Conservation (phyloP, 345 rosid species). For the Fremontodendron californicum region DNA sequence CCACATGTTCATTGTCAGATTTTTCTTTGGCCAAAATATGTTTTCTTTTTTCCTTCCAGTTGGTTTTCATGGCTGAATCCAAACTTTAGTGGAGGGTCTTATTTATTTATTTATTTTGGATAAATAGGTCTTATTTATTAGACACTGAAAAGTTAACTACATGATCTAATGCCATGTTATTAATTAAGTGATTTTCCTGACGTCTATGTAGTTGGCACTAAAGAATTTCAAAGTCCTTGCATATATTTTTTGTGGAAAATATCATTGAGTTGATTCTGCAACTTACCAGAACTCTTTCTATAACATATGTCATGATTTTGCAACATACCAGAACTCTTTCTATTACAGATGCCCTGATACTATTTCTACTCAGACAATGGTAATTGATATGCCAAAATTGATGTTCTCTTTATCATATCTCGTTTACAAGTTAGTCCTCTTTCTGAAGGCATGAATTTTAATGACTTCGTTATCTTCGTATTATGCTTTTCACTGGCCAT, state of each 20-base stretch:
- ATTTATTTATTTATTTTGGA: not conserved
- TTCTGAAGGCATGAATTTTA: slow-evolving; percentile 74
- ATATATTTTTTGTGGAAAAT: not conserved
- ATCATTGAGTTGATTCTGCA: not conserved
- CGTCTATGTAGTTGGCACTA: not conserved
- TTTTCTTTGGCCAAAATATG: not conserved
- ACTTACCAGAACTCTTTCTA: not conserved
- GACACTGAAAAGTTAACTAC: not conserved
- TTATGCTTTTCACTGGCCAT: slow-evolving; percentile 52
- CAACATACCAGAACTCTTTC: not conserved
- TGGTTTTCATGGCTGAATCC: not conserved
- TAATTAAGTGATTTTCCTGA: not conserved
- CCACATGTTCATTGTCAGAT: not conserved
- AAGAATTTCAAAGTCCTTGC: not conserved
- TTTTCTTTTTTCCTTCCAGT: not conserved
- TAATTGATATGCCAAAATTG: not conserved
- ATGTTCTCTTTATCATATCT: not conserved
- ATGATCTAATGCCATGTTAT: not conserved
- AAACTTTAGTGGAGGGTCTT: not conserved
- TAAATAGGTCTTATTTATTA: not conserved
- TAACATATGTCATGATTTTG: not conserved
- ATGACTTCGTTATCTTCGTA: slow-evolving; percentile 62
- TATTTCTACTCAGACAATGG: not conserved
- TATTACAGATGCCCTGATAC: not conserved
- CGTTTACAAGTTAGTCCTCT: slow-evolving; percentile 2